Evolutionary conservation across 306 rosid genomes (phyloP).

Genomic region (Sindora glabra): DNA sequence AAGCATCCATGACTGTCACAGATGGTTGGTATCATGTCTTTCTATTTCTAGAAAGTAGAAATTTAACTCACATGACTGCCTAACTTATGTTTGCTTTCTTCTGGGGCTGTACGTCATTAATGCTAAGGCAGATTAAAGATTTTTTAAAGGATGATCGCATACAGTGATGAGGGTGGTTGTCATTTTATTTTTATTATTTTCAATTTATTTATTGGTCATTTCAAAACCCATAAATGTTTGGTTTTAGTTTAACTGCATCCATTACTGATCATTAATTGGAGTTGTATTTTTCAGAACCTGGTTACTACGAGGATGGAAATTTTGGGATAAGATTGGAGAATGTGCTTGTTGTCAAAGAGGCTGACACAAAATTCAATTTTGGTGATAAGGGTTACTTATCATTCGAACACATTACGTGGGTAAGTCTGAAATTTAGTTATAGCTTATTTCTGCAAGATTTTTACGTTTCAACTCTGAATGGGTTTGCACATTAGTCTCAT

Average conservation of each 20-base stretch:
- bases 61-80: not conserved
- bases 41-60: not conserved
- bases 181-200: not conserved
- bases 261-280: conserved; percentile 1
- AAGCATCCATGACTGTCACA: conserved; percentile 89
- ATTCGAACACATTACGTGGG: conserved; percentile 98
- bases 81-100: too few relatives aligned
- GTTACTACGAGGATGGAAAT: conserved; percentile 87
- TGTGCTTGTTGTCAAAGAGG: conserved; percentile 79
- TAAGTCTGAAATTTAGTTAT: conserved; percentile 20
- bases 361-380: conserved; percentile 73
- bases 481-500: not conserved
- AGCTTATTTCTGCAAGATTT: not conserved
- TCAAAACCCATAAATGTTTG: not conserved
- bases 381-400: conserved; percentile 85
- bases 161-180: too few relatives aligned
- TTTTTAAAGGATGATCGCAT: too few relatives aligned
- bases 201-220: conserved; percentile 1
- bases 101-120: too few relatives aligned
- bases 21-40: conserved; percentile 61
- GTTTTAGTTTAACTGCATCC: not conserved
- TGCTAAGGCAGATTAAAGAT: too few relatives aligned
- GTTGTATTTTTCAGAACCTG: conserved; percentile 67
- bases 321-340: conserved; percentile 98
- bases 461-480: not conserved